phyloP scores from a whole-genome alignment of 371 early-diverging fungal genomes.

The Sporodiniella umbellata region DNA sequence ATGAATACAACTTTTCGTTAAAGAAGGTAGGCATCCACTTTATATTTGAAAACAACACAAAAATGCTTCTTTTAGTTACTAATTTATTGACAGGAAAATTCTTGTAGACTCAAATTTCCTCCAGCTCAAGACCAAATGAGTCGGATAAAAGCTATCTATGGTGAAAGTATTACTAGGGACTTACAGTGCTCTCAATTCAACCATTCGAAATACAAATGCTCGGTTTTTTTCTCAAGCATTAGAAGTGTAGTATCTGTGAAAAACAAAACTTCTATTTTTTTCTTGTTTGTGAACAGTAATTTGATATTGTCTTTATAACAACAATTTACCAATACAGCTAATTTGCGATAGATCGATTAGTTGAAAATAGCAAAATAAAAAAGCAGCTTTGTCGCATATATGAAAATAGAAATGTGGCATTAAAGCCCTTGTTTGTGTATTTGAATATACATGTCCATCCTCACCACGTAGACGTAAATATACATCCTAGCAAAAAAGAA shows the following conservation, averaged over 20 bases:
- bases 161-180: slow-evolving; percentile 46
- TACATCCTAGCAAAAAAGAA: slow-evolving; percentile 97
- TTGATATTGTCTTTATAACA: too few species aligned
- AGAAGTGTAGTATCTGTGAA: slow-evolving; percentile 23
- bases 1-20: slow-evolving; percentile 67
- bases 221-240: slow-evolving; percentile 42
- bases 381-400: slow-evolving; percentile 71
- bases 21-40: slow-evolving; percentile 53
- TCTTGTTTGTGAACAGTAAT: slow-evolving; percentile 89
- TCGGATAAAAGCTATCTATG: slow-evolving; percentile 72
- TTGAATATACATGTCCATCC: slow-evolving; percentile 72
- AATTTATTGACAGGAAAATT: slow-evolving; percentile 9
- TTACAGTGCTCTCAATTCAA: background rate
- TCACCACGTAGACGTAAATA: slow-evolving; percentile 94
- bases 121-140: slow-evolving; percentile 61
- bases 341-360: slow-evolving; percentile 85
- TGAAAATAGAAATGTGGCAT: slow-evolving; percentile 64
- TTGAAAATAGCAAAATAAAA: slow-evolving; percentile 74
- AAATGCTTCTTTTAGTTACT: slow-evolving; percentile 36
- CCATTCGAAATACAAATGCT: background rate
- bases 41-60: background rate
- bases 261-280: slow-evolving; percentile 48
- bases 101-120: background rate
- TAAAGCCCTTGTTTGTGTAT: slow-evolving; percentile 81
- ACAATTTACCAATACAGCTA: too few species aligned